phyloP scores from a whole-genome alignment of 116 monocot species.

The Iris pallida region DNA sequence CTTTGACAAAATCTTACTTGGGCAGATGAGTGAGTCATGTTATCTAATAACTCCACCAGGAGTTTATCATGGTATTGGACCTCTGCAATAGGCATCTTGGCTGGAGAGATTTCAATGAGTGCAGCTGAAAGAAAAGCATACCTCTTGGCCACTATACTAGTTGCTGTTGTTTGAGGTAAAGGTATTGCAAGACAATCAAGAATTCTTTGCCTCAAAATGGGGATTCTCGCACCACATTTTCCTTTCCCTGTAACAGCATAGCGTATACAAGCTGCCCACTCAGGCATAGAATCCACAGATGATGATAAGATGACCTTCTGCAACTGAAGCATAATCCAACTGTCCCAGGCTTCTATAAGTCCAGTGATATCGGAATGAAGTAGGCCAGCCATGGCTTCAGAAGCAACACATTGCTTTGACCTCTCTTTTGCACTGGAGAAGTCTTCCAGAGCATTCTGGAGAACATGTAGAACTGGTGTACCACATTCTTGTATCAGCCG shows the following conservation, averaged over 20 bases:
- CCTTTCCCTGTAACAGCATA: slow-evolving; percentile 99
- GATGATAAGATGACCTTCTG: slow-evolving; percentile 68
- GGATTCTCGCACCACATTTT: slow-evolving; percentile 63
- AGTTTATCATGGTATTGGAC: slow-evolving; percentile 57
- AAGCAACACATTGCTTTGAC: slow-evolving; percentile 90
- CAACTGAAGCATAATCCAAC: slow-evolving; percentile 64
- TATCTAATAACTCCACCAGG: slow-evolving; percentile 66
- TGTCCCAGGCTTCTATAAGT: slow-evolving; percentile 64
- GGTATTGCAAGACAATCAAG: slow-evolving; percentile 64
- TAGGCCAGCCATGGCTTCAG: slow-evolving; percentile 88
- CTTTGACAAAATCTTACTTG: slow-evolving; percentile 50
- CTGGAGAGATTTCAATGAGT: slow-evolving; percentile 76
- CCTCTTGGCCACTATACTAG: slow-evolving; percentile 78
- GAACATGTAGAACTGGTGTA: slow-evolving; percentile 39
- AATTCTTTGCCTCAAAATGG: slow-evolving; percentile 70
- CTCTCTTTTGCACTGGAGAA: slow-evolving; percentile 77
- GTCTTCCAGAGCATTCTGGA: slow-evolving; percentile 54
- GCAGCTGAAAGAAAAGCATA: slow-evolving; percentile 74
- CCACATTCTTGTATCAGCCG: slow-evolving; percentile 86
- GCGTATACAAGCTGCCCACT: slow-evolving; percentile 95
- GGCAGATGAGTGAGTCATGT: slow-evolving; percentile 91
- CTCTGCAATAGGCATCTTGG: slow-evolving; percentile 57
- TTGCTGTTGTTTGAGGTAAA: slow-evolving; percentile 52
- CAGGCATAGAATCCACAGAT: slow-evolving; percentile 82
- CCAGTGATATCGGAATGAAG: slow-evolving; percentile 86